A percentile compares a stretch with the other conserved stretches of the same genome.
phyloP scores from a whole-genome alignment of 176 grass and related monocot genomes.

The Thinopyrum elongatum region DNA sequence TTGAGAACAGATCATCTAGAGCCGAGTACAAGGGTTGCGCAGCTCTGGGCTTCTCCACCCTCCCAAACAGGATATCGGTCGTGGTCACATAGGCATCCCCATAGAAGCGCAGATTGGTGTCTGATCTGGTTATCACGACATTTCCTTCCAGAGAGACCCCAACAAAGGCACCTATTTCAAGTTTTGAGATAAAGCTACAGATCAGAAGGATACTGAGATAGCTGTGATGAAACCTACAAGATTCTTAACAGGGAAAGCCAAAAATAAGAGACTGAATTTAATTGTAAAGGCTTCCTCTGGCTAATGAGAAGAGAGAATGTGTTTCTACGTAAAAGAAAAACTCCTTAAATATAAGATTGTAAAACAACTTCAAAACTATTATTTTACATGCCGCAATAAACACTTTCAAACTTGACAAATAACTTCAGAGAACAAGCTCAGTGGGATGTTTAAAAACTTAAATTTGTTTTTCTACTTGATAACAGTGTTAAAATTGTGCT shows the following conservation, averaged over 20 bases:
- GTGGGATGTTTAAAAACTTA: background rate
- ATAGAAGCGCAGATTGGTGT: constrained; percentile 81
- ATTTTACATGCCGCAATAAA: background rate
- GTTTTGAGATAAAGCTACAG: background rate
- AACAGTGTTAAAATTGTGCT: background rate
- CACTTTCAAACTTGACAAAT: background rate
- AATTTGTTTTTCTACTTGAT: background rate
- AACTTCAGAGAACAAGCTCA: background rate
- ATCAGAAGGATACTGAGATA: background rate
- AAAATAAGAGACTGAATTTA: background rate
- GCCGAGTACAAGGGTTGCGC: constrained; percentile 65
- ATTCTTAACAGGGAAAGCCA: background rate
- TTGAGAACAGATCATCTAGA: constrained; percentile 63
- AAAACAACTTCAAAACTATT: background rate
- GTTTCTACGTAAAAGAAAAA: too few relatives aligned
- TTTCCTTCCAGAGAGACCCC: constrained; percentile 94
- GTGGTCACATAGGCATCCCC: constrained; percentile 86
- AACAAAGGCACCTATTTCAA: constrained; percentile 74
- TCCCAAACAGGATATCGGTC: constrained; percentile 72
- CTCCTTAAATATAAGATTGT: background rate
- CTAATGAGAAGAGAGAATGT: background rate
- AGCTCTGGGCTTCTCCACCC: constrained; percentile 70
- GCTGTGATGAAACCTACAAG: background rate
- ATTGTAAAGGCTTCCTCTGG: background rate
- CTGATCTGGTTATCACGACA: constrained; percentile 60